Percentiles rank a stretch among this genome's conserved stretches.
Evolutionary conservation across 495 filamentous ascomycete species (phyloP).

Genomic region (Penicillium chermesinum): DNA sequence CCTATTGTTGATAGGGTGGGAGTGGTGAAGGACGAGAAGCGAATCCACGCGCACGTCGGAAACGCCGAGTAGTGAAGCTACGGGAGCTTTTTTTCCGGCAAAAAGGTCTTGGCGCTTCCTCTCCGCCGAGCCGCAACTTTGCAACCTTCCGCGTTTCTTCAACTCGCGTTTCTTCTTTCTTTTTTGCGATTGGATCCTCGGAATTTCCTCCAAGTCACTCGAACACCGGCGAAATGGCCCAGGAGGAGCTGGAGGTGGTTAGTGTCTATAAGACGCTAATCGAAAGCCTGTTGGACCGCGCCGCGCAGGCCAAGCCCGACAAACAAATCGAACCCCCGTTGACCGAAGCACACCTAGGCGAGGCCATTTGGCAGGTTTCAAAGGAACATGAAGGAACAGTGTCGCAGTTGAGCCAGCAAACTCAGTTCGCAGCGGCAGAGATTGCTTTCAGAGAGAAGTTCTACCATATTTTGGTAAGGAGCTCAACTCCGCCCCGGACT

Average conservation of each 20-base stretch:
- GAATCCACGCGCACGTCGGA: slow-evolving; percentile 30
- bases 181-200: slow-evolving; percentile 1
- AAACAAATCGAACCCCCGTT: slow-evolving; percentile 74
- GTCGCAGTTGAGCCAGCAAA: slow-evolving; percentile 32
- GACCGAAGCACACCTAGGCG: slow-evolving; percentile 45
- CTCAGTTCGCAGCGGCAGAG: slow-evolving; percentile 64
- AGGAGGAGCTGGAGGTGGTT: slow-evolving; percentile 49
- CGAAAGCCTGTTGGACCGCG: slow-evolving; percentile 57
- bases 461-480: slow-evolving; percentile 65
- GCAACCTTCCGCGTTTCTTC: slow-evolving; percentile 3
- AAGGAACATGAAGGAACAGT: slow-evolving; percentile 21
- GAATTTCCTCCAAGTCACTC: neutral
- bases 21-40: slow-evolving; percentile 25
- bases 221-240: slow-evolving; percentile 40
- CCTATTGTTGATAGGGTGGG: slow-evolving; percentile 22
- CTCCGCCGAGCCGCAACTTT: slow-evolving; percentile 24
- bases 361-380: slow-evolving; percentile 34
- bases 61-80: slow-evolving; percentile 19
- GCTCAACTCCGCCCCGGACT: neutral
- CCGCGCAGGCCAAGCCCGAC: slow-evolving; percentile 58
- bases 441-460: slow-evolving; percentile 74
- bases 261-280: slow-evolving; percentile 52
- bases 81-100: slow-evolving; percentile 18
- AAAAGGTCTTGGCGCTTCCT: slow-evolving; percentile 24
- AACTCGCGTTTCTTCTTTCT: slow-evolving; percentile 1